Evolutionary conservation across 371 early-diverging fungal species (phyloP).

Genomic region (Mucor piriformis): DNA sequence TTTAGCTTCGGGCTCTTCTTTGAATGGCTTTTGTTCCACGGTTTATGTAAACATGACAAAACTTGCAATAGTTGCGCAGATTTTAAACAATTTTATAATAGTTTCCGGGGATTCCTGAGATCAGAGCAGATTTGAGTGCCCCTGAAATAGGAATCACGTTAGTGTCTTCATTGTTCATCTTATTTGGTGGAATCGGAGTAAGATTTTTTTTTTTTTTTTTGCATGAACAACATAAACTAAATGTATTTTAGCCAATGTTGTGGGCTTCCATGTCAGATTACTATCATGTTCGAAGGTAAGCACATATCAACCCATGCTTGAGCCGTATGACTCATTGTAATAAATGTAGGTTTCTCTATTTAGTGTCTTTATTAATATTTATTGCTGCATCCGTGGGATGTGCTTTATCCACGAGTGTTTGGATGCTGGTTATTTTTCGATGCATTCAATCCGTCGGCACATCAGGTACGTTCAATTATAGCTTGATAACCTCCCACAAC

Average conservation of each 20-base stretch:
- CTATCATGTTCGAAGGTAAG: conserved; percentile 56
- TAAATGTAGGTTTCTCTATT: conserved; percentile 11
- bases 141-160: conserved; percentile 49
- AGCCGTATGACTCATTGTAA: background rate
- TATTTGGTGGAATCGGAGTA: conserved; percentile 56
- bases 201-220: conserved; percentile 5
- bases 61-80: too few species aligned
- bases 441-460: conserved; percentile 74
- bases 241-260: conserved; percentile 54
- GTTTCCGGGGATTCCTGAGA: conserved; percentile 48
- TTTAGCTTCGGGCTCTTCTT: conserved; percentile 36
- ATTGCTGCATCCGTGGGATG: conserved; percentile 64
- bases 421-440: conserved; percentile 63
- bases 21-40: conserved; percentile 45
- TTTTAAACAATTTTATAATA: background rate
- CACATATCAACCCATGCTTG: background rate
- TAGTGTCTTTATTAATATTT: conserved; percentile 60
- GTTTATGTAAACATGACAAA: conserved; percentile 30
- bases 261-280: conserved; percentile 71
- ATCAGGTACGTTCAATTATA: conserved; percentile 64
- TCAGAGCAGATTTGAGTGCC: conserved; percentile 50
- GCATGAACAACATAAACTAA: too few species aligned
- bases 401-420: conserved; percentile 57
- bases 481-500: too few species aligned
- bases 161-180: conserved; percentile 57